phyloP scores from a whole-genome alignment of 1,139 yeast species.

The Blastobotrys illinoisensis region DNA sequence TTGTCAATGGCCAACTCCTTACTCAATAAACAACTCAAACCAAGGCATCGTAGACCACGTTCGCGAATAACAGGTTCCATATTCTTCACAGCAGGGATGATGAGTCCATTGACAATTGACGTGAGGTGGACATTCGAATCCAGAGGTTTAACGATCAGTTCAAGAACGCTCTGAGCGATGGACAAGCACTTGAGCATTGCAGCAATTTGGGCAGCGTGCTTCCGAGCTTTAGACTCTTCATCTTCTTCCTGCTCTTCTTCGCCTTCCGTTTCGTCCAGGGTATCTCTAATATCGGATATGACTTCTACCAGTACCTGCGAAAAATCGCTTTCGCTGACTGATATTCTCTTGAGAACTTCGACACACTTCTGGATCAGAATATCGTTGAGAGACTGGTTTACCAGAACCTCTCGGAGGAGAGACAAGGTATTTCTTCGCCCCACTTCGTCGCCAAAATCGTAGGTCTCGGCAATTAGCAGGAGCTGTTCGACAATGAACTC shows the following conservation, averaged over 20 bases:
- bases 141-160: constrained; percentile 59
- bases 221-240: constrained; percentile 28
- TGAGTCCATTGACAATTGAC: constrained; percentile 68
- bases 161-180: constrained; percentile 67
- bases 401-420: constrained; percentile 47
- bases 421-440: constrained; percentile 82
- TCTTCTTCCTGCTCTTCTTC: constrained; percentile 16
- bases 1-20: constrained; percentile 55
- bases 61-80: constrained; percentile 56
- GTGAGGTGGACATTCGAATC: constrained; percentile 62
- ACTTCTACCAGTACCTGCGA: constrained; percentile 81
- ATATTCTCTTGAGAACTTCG: constrained; percentile 60
- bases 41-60: constrained; percentile 70
- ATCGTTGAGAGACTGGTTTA: constrained; percentile 42
- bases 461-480: constrained; percentile 57
- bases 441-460: constrained; percentile 86
- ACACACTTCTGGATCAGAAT: constrained; percentile 52
- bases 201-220: constrained; percentile 31
- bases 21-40: constrained; percentile 73
- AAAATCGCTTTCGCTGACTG: constrained; percentile 79
- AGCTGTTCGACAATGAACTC: constrained; percentile 77
- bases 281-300: constrained; percentile 77
- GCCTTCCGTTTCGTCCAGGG: constrained; percentile 37
- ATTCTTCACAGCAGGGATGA: constrained; percentile 75
- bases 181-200: constrained; percentile 59